phyloP scores from a whole-genome alignment of 495 filamentous ascomycete species.

The Apiosordaria backusii region DNA sequence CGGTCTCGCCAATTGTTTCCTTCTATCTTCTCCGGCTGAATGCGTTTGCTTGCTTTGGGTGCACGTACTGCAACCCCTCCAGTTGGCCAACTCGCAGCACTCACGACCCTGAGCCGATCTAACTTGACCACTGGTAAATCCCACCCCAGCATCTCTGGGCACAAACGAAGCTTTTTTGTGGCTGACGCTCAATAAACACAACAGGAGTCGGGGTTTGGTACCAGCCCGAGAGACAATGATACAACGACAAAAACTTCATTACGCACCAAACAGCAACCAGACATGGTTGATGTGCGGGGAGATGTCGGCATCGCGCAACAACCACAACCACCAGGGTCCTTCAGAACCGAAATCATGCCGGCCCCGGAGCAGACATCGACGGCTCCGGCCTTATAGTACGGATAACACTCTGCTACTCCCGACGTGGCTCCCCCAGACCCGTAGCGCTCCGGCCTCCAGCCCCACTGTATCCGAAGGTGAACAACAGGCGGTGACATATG shows the following conservation, averaged over 20 bases:
- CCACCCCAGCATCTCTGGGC: conserved; percentile 6
- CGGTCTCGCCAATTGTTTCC: conserved; percentile 2
- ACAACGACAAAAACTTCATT: conserved; percentile 8
- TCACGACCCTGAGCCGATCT: conserved; percentile 15
- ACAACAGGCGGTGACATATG: background rate
- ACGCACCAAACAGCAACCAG: background rate
- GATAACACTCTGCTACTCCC: conserved; percentile 9
- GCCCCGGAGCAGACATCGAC: conserved; percentile 7
- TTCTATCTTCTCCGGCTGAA: conserved; percentile 1
- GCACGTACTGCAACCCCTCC: conserved; percentile 11
- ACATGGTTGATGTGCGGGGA: background rate
- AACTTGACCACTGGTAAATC: conserved; percentile 6
- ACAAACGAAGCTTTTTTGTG: conserved; percentile 7
- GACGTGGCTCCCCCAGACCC: conserved; percentile 3
- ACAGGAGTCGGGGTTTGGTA: conserved; percentile 2
- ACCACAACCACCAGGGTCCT: conserved; percentile 8
- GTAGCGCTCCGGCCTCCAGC: background rate
- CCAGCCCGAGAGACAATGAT: background rate
- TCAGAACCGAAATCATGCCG: conserved; percentile 9
- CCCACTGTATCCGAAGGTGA: background rate
- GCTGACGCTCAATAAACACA: background rate
- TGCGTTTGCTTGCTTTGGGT: background rate
- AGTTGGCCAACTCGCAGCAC: background rate
- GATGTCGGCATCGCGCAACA: background rate
- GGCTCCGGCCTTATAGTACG: conserved; percentile 7